Conservation (phyloP, 148 eudicot genomes). For the Drosera capensis region DNA sequence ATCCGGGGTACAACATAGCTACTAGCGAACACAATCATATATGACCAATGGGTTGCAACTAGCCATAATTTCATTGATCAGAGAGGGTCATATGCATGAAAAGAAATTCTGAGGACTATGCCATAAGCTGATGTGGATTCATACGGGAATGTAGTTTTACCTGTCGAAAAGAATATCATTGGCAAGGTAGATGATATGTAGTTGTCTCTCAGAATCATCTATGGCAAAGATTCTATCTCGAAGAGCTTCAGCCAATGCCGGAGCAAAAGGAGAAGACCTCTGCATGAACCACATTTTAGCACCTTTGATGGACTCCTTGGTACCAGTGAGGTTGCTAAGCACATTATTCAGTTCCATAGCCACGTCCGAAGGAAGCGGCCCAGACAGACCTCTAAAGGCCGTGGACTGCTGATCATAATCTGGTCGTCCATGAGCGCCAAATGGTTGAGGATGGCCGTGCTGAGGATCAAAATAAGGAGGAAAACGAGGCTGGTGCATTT, state of each 20-base stretch:
- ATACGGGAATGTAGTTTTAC: too few relatives aligned
- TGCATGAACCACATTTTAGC: slow-evolving; percentile 99
- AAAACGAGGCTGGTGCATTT: slow-evolving; percentile 58
- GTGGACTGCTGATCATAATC: slow-evolving; percentile 58
- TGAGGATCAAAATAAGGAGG: slow-evolving; percentile 59
- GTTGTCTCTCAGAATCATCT: slow-evolving; percentile 83
- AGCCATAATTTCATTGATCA: too few relatives aligned
- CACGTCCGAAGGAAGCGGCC: slow-evolving; percentile 87
- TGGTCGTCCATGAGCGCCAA: slow-evolving; percentile 46
- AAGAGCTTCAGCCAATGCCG: slow-evolving; percentile 79
- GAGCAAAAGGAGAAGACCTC: slow-evolving; percentile 79
- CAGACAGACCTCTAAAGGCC: slow-evolving; percentile 59
- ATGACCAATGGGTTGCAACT: too few relatives aligned
- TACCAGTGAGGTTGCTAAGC: slow-evolving; percentile 68
- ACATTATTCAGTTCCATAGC: slow-evolving; percentile 85
- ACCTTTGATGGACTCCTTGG: slow-evolving; percentile 92
- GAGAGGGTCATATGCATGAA: neutral
- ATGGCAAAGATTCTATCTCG: slow-evolving; percentile 55
- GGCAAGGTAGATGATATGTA: slow-evolving; percentile 85
- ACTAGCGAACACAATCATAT: too few relatives aligned
- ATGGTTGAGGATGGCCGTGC: slow-evolving; percentile 47
- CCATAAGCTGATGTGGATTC: too few relatives aligned
- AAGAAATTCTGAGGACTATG: too few relatives aligned
- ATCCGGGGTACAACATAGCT: too few relatives aligned
- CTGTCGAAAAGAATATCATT: slow-evolving; percentile 97